Conservation (phyloP, 2,329 filamentous ascomycete species). For the Sphaerostilbella broomeana region DNA sequence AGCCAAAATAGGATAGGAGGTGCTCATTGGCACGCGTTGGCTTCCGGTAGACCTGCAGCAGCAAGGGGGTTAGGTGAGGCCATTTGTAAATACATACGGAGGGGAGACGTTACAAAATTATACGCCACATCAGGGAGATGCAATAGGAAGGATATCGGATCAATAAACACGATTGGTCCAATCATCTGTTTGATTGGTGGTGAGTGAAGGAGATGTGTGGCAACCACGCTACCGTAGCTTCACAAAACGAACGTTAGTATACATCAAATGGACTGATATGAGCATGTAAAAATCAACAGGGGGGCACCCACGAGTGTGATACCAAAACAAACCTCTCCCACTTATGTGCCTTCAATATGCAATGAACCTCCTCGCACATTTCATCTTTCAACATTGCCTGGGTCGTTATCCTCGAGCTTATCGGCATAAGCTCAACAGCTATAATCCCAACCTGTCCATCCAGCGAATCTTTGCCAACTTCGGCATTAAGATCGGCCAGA, state of each 20-base stretch:
- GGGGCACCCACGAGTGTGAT: slow-evolving; percentile 36
- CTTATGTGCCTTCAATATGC: slow-evolving; percentile 45
- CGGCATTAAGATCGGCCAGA: slow-evolving; percentile 43
- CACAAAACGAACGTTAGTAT: slow-evolving; percentile 8
- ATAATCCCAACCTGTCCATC: slow-evolving; percentile 51
- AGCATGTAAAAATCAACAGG: not conserved
- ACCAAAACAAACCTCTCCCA: slow-evolving; percentile 47
- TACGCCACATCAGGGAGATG: slow-evolving; percentile 58
- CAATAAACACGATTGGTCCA: slow-evolving; percentile 46
- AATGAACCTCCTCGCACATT: slow-evolving; percentile 45
- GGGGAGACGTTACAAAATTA: slow-evolving; percentile 42
- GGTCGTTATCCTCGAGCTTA: slow-evolving; percentile 51
- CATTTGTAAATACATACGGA: not conserved
- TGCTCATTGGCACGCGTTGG: slow-evolving; percentile 48
- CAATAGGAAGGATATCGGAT: slow-evolving; percentile 53
- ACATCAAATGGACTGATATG: not conserved
- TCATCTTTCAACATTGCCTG: slow-evolving; percentile 40
- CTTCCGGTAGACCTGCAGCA: slow-evolving; percentile 29
- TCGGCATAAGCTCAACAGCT: slow-evolving; percentile 51
- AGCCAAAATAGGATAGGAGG: slow-evolving; percentile 54
- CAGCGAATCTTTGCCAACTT: slow-evolving; percentile 21
- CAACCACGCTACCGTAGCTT: slow-evolving; percentile 48
- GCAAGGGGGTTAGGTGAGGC: slow-evolving; percentile 11
- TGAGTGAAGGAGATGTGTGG: slow-evolving; percentile 47
- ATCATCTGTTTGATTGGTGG: slow-evolving; percentile 30